phyloP scores from a whole-genome alignment of 176 grass and related monocot species.

The Luzula sylvatica region DNA sequence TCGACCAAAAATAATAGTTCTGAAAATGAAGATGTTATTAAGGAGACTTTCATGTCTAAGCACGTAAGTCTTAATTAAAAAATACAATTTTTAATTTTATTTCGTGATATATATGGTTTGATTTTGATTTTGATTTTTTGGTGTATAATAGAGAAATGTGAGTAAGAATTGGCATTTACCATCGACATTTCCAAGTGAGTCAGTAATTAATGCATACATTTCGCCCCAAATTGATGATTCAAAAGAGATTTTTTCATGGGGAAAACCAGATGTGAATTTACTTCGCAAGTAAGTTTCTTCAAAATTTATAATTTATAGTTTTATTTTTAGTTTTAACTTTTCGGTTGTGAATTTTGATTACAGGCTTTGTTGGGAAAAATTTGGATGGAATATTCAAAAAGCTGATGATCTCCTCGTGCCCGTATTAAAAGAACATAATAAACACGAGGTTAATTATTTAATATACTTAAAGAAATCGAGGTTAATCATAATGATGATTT shows the following conservation, averaged over 20 bases:
- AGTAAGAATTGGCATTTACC: slow-evolving; percentile 98
- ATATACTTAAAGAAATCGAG: background rate
- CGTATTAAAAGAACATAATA: slow-evolving; percentile 90
- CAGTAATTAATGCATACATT: slow-evolving; percentile 62
- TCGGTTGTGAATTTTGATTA: slow-evolving; percentile 2
- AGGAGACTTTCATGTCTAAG: slow-evolving; percentile 77
- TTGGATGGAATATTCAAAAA: slow-evolving; percentile 92
- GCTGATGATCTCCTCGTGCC: slow-evolving; percentile 85
- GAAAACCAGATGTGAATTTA: slow-evolving; percentile 79
- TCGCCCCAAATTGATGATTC: slow-evolving; percentile 86
- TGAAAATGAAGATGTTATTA: slow-evolving; percentile 35
- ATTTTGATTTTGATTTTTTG: slow-evolving; percentile 17
- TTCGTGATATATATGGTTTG: slow-evolving; percentile 5
- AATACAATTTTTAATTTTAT: slow-evolving; percentile 5
- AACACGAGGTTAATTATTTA: slow-evolving; percentile 57
- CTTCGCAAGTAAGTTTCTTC: slow-evolving; percentile 67
- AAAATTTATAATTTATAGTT: slow-evolving; percentile 1
- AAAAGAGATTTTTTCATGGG: slow-evolving; percentile 71
- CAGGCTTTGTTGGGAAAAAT: slow-evolving; percentile 93
- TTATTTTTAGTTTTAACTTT: slow-evolving; percentile 10
- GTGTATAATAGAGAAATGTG: slow-evolving; percentile 65
- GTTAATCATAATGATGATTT: slow-evolving; percentile 3
- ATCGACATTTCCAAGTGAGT: slow-evolving; percentile 71
- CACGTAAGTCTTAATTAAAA: slow-evolving; percentile 48
- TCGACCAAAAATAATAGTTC: slow-evolving; percentile 32